Evolutionary conservation across 805 yeast species (phyloP).

Genomic region (Ogataea corticis): DNA sequence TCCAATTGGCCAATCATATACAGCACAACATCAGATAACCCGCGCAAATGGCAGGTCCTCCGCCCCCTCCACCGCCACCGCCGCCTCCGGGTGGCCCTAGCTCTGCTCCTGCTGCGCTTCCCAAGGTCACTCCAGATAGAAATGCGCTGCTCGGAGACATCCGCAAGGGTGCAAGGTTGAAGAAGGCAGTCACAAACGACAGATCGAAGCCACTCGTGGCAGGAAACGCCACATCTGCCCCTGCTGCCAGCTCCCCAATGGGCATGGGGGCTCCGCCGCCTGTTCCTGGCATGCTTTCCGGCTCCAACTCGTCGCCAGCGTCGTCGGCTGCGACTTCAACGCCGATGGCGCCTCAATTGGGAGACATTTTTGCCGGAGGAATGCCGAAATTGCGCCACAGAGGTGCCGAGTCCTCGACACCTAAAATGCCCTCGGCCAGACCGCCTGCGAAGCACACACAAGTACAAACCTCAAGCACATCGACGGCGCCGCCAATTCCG

Average conservation of each 20-base stretch:
- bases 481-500: constrained; percentile 19
- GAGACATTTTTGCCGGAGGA: constrained; percentile 76
- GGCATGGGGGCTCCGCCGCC: constrained; percentile 27
- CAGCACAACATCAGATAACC: constrained; percentile 12
- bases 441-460: constrained; percentile 9
- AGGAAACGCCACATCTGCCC: constrained; percentile 31
- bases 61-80: constrained; percentile 57
- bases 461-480: constrained; percentile 15
- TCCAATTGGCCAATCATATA: neutral
- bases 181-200: constrained; percentile 65
- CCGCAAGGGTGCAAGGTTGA: constrained; percentile 62
- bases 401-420: constrained; percentile 26
- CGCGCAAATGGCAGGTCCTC: constrained; percentile 45
- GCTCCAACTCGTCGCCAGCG: constrained; percentile 5
- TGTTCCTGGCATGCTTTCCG: constrained; percentile 26
- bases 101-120: constrained; percentile 29
- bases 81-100: constrained; percentile 38
- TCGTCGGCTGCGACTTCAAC: constrained; percentile 26
- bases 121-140: constrained; percentile 37
- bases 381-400: constrained; percentile 67
- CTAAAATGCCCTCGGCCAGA: constrained; percentile 15
- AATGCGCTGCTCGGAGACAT: constrained; percentile 78
- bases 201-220: constrained; percentile 61
- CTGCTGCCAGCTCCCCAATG: constrained; percentile 15
- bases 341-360: constrained; percentile 50